Evolutionary conservation across 176 grass and related monocot species (phyloP).

Genomic region (Oryza longistaminata): DNA sequence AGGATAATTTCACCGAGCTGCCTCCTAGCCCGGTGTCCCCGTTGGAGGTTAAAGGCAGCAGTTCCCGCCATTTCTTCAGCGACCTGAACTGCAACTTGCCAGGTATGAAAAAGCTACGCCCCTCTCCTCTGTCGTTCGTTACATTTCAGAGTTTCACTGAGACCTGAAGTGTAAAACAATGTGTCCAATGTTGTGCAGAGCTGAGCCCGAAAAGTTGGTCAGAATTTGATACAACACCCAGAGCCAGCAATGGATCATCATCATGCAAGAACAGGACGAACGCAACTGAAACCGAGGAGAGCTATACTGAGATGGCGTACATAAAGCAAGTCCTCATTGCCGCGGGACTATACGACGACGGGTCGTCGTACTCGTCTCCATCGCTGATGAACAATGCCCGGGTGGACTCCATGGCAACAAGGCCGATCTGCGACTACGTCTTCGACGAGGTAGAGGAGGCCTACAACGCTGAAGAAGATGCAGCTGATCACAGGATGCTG

Average conservation of each 20-base stretch:
- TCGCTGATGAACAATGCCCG: not conserved
- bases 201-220: slow-evolving; percentile 31
- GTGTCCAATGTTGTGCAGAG: slow-evolving; percentile 24
- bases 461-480: not conserved
- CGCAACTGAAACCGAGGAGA: slow-evolving; percentile 12
- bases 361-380: not conserved
- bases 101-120: slow-evolving; percentile 27
- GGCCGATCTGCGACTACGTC: slow-evolving; percentile 36
- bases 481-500: slow-evolving; percentile 47
- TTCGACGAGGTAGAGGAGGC: slow-evolving; percentile 73
- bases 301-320: slow-evolving; percentile 46
- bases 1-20: slow-evolving; percentile 58
- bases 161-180: not conserved
- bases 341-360: slow-evolving; percentile 59
- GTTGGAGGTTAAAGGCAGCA: slow-evolving; percentile 48
- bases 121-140: no score
- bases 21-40: slow-evolving; percentile 75
- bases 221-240: slow-evolving; percentile 22
- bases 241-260: slow-evolving; percentile 16
- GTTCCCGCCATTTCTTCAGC: slow-evolving; percentile 40
- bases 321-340: slow-evolving; percentile 55
- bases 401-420: slow-evolving; percentile 34
- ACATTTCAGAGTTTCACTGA: not conserved
- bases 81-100: slow-evolving; percentile 42
- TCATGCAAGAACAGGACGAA: slow-evolving; percentile 26